Conservation (phyloP, 2,329 filamentous ascomycete species). For the Stachybotrys echinatus region DNA sequence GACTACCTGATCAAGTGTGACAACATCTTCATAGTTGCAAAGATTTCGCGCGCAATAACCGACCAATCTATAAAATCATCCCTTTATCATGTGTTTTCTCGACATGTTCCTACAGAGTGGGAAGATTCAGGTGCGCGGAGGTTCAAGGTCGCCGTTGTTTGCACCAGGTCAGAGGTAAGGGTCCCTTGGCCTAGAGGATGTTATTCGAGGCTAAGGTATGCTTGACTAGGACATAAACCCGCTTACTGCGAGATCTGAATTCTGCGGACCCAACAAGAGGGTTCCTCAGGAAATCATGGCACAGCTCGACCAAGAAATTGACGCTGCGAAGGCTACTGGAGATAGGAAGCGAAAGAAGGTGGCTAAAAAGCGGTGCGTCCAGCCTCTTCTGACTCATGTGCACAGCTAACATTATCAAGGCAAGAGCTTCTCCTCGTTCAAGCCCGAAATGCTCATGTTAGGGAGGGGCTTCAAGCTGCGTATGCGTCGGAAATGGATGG, state of each 20-base stretch:
- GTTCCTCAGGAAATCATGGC: constrained; percentile 12
- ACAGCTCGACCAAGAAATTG: constrained; percentile 19
- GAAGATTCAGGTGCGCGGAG: constrained; percentile 14
- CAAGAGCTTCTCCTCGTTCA: constrained; percentile 20
- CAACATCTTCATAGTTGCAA: constrained; percentile 25
- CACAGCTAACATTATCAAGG: constrained; percentile 6
- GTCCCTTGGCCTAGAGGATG: not conserved
- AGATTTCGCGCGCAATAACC: constrained; percentile 25
- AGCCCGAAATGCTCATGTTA: constrained; percentile 23
- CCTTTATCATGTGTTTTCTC: constrained; percentile 18
- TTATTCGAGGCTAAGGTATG: not conserved
- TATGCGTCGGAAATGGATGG: constrained; percentile 18
- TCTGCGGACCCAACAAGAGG: constrained; percentile 16
- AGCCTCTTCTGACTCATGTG: not conserved
- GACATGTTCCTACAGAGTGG: constrained; percentile 21
- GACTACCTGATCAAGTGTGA: constrained; percentile 27
- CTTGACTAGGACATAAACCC: constrained; percentile 21
- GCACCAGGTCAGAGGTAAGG: constrained; percentile 23
- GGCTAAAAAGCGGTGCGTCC: constrained; percentile 14
- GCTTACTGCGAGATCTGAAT: constrained; percentile 16
- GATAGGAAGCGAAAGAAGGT: constrained; percentile 15
- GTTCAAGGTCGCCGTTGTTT: constrained; percentile 24
- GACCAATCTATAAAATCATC: constrained; percentile 25
- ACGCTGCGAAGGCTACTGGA: constrained; percentile 12
- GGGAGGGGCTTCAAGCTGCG: constrained; percentile 14